phyloP scores from a whole-genome alignment of 2,329 filamentous ascomycete species.

The Fusarium pininemorale region DNA sequence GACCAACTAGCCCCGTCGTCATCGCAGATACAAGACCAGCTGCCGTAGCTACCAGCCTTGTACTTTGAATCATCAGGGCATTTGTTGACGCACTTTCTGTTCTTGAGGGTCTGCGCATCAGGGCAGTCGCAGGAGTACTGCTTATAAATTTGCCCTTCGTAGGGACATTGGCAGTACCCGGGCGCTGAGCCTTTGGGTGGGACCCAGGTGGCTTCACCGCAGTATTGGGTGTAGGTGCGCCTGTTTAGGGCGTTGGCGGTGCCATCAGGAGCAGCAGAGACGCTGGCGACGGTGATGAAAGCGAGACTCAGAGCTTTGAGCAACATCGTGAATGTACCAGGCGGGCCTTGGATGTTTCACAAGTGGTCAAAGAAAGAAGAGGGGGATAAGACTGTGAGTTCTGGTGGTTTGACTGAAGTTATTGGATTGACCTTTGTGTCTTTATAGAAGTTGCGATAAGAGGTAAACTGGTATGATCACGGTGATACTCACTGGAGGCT shows the following conservation, averaged over 20 bases:
- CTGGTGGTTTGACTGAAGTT: too few relatives aligned
- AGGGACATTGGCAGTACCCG: background rate
- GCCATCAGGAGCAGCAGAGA: background rate
- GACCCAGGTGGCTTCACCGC: background rate
- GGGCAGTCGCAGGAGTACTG: background rate
- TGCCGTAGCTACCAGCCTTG: background rate
- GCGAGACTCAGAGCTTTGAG: background rate
- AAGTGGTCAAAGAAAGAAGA: background rate
- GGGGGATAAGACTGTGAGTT: too few relatives aligned
- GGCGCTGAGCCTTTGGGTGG: background rate
- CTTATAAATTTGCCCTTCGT: background rate
- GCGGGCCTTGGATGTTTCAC: too few relatives aligned
- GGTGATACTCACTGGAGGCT: accelerated
- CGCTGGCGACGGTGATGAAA: background rate
- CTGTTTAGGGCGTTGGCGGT: background rate
- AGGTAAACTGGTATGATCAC: accelerated
- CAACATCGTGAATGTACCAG: background rate
- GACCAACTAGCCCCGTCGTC: background rate
- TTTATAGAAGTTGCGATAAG: background rate
- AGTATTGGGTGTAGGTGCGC: background rate
- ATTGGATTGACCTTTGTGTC: accelerated
- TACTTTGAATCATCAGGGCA: background rate
- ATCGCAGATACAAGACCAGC: background rate
- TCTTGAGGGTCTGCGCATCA: background rate
- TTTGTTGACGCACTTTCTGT: background rate